Evolutionary conservation across 1,284 basidiomycete species (phyloP), one percentile per base, ranked within the genome.

Genomic region (Trichosporon coremiiforme): DNA sequence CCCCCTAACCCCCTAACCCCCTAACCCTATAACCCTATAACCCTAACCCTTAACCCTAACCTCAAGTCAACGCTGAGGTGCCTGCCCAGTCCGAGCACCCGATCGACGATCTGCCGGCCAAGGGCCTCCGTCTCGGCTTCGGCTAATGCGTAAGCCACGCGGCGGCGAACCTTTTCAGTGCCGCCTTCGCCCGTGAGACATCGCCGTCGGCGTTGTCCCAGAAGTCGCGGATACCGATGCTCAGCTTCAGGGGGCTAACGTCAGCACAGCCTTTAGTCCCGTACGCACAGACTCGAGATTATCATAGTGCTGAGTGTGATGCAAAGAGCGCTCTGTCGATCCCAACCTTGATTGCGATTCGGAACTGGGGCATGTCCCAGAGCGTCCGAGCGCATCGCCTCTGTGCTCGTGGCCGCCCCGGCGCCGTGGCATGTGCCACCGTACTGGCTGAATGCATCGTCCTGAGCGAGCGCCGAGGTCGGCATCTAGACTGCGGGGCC

Each of bases 201-300:
- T 60, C 57, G 57, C 57, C 35, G 57, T 33, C 57, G 29, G 29
- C 31, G 57, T 60, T 60, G 57, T 60, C 57, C 57, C 57, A 60
- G 57, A 33, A 60, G 57, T 60, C 31, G 57, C 57, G 57, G 17
- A 60, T 60, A 25, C 57, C 57, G 29, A 60, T 60, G 57, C 31
- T 35, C 31, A 60, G 57, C 17, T 60, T 35, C 13, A 60, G 57
- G 31, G 57, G 57, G 10, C 57, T 60, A 9, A 7, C 10, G 57
- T 60, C 17, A 60, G 57, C 57, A n/a, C 31, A 9, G 4, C 7
- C 9, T 4, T 3, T n/a, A 0, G 10, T 2, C 13, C n/a, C n/a
- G n/a, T 60, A 60, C 57, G 57, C 31, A 60, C 57, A 60, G 57
- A 12, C 57, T 60, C 29, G 57, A 60, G 57, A 60, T 31, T 3